Conservation (phyloP, 1,139 yeast species). For the Candida gigantensis region DNA sequence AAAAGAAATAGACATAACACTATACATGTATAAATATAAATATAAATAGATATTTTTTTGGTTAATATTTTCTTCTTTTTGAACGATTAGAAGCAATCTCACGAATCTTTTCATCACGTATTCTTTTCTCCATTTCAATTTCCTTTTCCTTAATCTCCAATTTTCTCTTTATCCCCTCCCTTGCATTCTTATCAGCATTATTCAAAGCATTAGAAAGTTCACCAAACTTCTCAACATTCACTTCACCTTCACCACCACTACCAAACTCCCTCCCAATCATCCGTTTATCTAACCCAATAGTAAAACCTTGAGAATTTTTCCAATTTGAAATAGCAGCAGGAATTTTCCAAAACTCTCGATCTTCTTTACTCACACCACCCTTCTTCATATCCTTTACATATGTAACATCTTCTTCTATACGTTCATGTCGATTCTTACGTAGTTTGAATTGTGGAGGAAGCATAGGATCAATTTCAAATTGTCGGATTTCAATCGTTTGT, state of each 20-base stretch:
- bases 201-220: conserved; percentile 72
- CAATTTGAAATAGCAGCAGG: conserved; percentile 94
- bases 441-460: conserved; percentile 79
- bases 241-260: conserved; percentile 37
- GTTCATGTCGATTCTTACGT: conserved; percentile 66
- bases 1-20: conserved; percentile 10
- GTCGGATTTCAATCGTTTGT: conserved; percentile 32
- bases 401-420: conserved; percentile 61
- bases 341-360: conserved; percentile 79
- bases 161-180: conserved; percentile 66
- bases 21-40: background rate
- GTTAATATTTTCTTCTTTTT: conserved; percentile 29
- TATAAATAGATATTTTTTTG: conserved; percentile 17
- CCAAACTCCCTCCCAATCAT: conserved; percentile 60
- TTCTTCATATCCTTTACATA: conserved; percentile 36
- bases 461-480: conserved; percentile 73
- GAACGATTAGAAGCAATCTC: conserved; percentile 43
- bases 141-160: conserved; percentile 59
- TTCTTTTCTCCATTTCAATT: conserved; percentile 22
- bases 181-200: conserved; percentile 70
- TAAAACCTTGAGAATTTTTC: conserved; percentile 92
- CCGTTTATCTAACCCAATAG: conserved; percentile 79
- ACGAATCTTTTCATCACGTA: conserved; percentile 69
- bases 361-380: conserved; percentile 75
- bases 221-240: conserved; percentile 62